Percentiles rank a stretch among this genome's conserved stretches.
phyloP scores from a whole-genome alignment of 306 rosid genomes.

The Malus orientalis region DNA sequence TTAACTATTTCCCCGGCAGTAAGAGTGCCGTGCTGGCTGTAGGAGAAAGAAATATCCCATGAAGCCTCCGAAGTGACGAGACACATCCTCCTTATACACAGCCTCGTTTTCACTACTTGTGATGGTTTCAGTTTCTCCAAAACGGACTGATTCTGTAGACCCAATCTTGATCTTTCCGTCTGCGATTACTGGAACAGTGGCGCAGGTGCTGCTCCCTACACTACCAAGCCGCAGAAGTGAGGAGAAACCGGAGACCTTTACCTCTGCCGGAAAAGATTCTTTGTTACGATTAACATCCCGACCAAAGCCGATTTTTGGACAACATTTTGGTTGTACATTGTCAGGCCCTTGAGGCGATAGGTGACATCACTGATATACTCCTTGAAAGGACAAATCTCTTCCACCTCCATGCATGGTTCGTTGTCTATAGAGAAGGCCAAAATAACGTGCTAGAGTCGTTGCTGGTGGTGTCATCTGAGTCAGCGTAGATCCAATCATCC shows the following conservation, averaged over 20 bases:
- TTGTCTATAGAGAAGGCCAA: no score
- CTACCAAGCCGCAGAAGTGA: neutral
- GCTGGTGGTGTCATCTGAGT: neutral
- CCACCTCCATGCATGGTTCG: no score
- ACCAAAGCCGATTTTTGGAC: neutral
- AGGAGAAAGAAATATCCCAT: conserved; percentile 5
- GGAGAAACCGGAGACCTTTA: neutral
- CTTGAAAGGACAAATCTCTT: no score
- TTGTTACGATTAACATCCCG: neutral
- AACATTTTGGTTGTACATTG: neutral
- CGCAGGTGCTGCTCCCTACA: neutral
- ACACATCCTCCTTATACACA: neutral
- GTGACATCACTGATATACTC: conserved; percentile 9
- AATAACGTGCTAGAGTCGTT: no score
- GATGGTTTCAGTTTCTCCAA: neutral
- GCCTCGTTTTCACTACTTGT: neutral
- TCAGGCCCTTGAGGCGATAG: neutral
- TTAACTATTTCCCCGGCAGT: neutral
- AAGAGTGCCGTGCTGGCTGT: neutral
- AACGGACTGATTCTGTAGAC: neutral
- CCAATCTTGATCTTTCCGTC: neutral
- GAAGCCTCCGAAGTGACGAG: neutral
- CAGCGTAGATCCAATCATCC: neutral
- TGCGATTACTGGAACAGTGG: neutral
- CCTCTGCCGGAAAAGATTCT: neutral